phyloP scores from a whole-genome alignment of 306 rosid species.

The Vachellia pachyceras region DNA sequence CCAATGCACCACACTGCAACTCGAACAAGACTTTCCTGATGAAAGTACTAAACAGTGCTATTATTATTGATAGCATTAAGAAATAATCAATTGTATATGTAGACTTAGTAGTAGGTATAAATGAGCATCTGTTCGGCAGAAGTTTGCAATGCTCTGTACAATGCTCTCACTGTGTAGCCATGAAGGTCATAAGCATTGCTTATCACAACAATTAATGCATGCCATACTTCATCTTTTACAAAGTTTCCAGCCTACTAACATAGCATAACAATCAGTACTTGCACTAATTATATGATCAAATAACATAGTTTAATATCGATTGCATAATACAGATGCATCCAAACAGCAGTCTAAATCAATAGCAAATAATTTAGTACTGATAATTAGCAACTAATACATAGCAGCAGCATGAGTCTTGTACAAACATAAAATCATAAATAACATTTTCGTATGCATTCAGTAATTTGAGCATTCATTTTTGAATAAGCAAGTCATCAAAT shows the following conservation, averaged over 20 bases:
- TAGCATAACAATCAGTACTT: conserved; percentile 61
- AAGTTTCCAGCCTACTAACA: conserved; percentile 99
- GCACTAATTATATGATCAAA: conserved; percentile 31
- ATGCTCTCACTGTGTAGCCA: conserved; percentile 87
- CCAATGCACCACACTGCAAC: conserved; percentile 99
- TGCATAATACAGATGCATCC: conserved; percentile 31
- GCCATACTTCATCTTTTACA: conserved; percentile 98
- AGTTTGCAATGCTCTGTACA: conserved; percentile 82
- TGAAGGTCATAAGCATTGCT: conserved; percentile 97
- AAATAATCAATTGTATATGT: conserved; percentile 33
- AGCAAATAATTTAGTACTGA: conserved; percentile 19
- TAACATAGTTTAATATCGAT: conserved; percentile 28
- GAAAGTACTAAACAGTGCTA: conserved; percentile 35
- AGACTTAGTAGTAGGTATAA: conserved; percentile 37
- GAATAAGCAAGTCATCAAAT: conserved; percentile 14
- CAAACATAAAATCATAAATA: conserved; percentile 26
- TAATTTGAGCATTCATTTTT: conserved; percentile 23
- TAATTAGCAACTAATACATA: conserved; percentile 30
- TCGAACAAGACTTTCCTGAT: conserved; percentile 94
- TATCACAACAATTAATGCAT: conserved; percentile 82
- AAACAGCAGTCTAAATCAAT: conserved; percentile 15
- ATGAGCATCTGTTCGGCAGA: conserved; percentile 80
- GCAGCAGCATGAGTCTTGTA: conserved; percentile 15
- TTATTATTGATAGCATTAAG: conserved; percentile 17
- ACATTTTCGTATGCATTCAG: background rate